These are phyloP conservation scores for Spiromastix sp. DNA, from an alignment of 2,329 filamentous ascomycete species.

Conservation along the genomic window DNA sequence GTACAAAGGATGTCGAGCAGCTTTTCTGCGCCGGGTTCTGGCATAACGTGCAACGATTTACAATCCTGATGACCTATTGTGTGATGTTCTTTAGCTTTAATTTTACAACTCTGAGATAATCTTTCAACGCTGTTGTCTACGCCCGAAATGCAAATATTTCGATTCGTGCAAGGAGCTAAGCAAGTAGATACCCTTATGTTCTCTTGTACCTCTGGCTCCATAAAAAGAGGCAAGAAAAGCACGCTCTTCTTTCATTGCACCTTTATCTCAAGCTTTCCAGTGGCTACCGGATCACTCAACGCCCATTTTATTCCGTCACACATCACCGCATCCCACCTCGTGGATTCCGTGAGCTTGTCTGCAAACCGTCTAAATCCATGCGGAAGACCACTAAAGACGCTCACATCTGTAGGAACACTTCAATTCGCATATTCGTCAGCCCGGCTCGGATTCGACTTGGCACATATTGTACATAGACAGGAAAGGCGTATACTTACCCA, in stretches of 20 bases:
- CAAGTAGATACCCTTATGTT: no score
- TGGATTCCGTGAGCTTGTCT: constrained; percentile 16
- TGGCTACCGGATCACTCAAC: constrained; percentile 13
- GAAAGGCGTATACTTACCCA: constrained; percentile 23
- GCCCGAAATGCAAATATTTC: no score
- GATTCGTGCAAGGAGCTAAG: no score
- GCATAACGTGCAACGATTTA: no score
- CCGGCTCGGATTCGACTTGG: background rate
- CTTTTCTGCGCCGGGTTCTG: no score
- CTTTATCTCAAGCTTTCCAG: constrained; percentile 15
- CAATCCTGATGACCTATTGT: no score
- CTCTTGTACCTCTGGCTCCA: no score
- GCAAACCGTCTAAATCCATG: constrained; percentile 38
- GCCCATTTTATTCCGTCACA: constrained; percentile 20
- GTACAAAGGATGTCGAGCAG: no score
- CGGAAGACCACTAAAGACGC: constrained; percentile 43
- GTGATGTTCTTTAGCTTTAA: no score
- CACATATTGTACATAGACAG: background rate
- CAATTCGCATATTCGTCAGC: background rate
- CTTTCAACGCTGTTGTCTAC: no score
- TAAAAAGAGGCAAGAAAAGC: background rate
- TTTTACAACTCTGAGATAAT: no score
- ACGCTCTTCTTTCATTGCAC: constrained; percentile 1
- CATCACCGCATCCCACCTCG: constrained; percentile 22
- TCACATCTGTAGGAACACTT: constrained; percentile 39